A percentile compares a stretch with the other conserved stretches of the same genome.
Conservation (phyloP, 768 basidiomycete species). For the Rhizopogon salebrosus region DNA sequence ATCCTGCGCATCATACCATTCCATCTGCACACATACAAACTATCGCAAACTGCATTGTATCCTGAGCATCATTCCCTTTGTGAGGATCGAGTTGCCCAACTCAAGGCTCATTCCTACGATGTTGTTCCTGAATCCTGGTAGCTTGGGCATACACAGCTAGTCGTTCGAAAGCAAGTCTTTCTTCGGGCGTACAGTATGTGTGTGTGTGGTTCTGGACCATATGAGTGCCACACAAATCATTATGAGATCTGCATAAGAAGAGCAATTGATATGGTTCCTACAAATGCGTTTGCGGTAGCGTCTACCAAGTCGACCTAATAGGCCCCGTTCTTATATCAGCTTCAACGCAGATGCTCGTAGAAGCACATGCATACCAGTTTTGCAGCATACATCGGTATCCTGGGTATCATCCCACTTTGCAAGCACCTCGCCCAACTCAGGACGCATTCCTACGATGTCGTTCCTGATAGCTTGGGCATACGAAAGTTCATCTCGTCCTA, state of each 20-base stretch:
- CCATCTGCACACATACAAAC: too few relatives aligned
- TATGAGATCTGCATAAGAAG: too few relatives aligned
- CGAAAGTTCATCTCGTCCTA: conserved; percentile 12
- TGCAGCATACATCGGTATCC: conserved; percentile 20
- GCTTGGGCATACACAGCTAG: conserved; percentile 20
- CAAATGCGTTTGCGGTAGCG: too few relatives aligned
- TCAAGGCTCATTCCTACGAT: conserved; percentile 7
- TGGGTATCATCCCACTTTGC: conserved; percentile 24
- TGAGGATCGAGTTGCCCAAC: conserved; percentile 13
- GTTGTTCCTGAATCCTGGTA: conserved; percentile 12
- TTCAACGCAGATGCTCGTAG: conserved; percentile 8
- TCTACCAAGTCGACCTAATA: too few relatives aligned
- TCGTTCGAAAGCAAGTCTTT: too few relatives aligned
- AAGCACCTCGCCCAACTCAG: conserved; percentile 13
- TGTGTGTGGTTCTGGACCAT: too few relatives aligned
- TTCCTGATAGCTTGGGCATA: conserved; percentile 16
- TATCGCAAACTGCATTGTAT: too few relatives aligned
- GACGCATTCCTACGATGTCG: conserved; percentile 10
- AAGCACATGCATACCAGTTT: conserved; percentile 21
- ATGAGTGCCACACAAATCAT: too few relatives aligned
- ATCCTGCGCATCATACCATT: too few relatives aligned
- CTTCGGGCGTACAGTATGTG: too few relatives aligned
- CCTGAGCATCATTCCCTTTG: conserved; percentile 23
- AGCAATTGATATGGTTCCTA: too few relatives aligned
- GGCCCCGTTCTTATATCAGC: too few relatives aligned